Evolutionary conservation across 2,329 filamentous ascomycete species (phyloP).

Genomic region (Pleochaeta shiraiana): DNA sequence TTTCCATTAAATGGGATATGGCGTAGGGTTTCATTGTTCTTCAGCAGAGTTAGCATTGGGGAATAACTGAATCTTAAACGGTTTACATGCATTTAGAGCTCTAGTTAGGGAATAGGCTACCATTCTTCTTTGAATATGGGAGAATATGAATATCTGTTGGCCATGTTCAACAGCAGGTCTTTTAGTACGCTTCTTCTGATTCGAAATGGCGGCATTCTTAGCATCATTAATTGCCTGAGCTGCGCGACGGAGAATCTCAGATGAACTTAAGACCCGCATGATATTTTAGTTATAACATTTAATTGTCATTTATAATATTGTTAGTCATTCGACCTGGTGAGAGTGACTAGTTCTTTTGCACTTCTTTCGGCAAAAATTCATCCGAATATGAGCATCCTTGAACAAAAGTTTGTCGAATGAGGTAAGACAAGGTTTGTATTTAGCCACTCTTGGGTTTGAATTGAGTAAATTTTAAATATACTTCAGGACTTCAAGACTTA

Average conservation of each 20-base stretch:
- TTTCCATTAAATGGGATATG: conserved; percentile 46
- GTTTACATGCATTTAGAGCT: conserved; percentile 17
- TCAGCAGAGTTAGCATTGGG: conserved; percentile 1
- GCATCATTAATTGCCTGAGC: conserved; percentile 5
- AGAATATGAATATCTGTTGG: conserved; percentile 20
- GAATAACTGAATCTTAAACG: background rate
- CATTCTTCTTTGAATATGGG: conserved; percentile 21
- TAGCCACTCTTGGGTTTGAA: no score
- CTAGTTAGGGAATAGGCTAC: conserved; percentile 21
- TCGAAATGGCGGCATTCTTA: conserved; percentile 1
- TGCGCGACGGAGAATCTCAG: conserved; percentile 6
- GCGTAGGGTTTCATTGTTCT: conserved; percentile 27
- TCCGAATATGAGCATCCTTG: no score
- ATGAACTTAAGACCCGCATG: background rate
- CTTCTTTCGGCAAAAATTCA: no score
- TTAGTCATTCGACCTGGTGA: no score
- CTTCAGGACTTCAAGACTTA: no score
- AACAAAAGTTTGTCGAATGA: no score
- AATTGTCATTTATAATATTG: no score
- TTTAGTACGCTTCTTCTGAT: conserved; percentile 1
- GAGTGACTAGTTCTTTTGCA: no score
- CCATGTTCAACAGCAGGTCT: conserved; percentile 15
- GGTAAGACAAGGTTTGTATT: no score
- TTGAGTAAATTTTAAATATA: no score
- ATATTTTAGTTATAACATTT: no score